Base-by-base conservation (phyloP, 1,139 yeast species). In the Geotrichum bryndzae region DNA sequence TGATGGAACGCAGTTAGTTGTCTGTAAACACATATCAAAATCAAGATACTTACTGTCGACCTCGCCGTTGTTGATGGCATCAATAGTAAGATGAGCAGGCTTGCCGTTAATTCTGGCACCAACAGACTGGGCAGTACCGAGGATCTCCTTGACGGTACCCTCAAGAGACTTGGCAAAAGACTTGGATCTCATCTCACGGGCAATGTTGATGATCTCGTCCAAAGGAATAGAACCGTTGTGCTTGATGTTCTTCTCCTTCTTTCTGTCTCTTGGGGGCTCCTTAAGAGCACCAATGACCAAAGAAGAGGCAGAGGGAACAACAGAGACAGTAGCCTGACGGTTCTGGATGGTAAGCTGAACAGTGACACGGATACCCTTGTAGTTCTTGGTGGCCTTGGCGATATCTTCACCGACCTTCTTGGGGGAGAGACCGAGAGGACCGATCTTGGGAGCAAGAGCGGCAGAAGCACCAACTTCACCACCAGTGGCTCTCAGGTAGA, bases 371-470 rank as follows among this genome's bases (percentile, higher is more conserved):
- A 94, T 92, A 86, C 99, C 99, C 84, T 92, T 92, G 95, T 86
- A 94, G 79, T 87, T 86, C 85, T 90, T 89, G 84, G 99, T 94
- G 80, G 99, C 99, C 88, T 95, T 95, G 82, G 99, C 99, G 77
- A 94, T 94, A 81, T 94, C 99, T 84, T 94, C 99, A 90, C 99
- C 99, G 78, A 95, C 97, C 89, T 94, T 94, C 96, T 94, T 94
- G 86, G 99, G 98, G 69, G 98, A 92, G 77, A 94, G 87, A 91
- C 99, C 99, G 79, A 94, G 90, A 75, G 99, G 99, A 89, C 99
- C 99, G 79, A 94, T 94, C 91, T 94, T 94, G 80, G 99, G 99
- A 75, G 99, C 99, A 78, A 95, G 89, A 72, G 99, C 97, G 72
- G 99, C 90, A 69, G 99, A 92, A 78, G 98, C 97, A 86, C 98